These are phyloP conservation scores for Tylopilus sp. DNA, from an alignment of 768 basidiomycete species.

Conservation along the genomic window DNA sequence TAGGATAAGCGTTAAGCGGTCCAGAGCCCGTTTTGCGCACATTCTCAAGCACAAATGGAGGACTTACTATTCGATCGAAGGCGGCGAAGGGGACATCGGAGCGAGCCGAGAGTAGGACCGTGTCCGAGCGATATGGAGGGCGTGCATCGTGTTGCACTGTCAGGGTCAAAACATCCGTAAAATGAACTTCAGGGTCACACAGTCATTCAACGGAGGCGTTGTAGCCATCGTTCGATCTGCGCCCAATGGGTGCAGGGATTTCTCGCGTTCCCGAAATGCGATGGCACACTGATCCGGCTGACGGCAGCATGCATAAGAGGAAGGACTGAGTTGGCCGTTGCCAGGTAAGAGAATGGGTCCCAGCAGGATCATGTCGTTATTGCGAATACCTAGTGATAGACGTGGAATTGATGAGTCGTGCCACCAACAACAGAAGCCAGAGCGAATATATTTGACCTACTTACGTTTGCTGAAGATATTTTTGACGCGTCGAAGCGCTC, in stretches of 20 bases:
- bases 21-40: background rate
- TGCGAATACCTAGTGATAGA: conserved; percentile 12
- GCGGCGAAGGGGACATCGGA: background rate
- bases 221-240: background rate
- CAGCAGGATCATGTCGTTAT: background rate
- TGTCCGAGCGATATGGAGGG: conserved; percentile 11
- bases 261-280: background rate
- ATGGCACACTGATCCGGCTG: conserved; percentile 6
- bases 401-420: conserved; percentile 11
- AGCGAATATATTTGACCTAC: background rate
- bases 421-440: background rate
- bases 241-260: conserved; percentile 1
- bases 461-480: background rate
- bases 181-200: conserved; percentile 12
- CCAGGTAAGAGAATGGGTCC: background rate
- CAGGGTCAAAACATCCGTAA: conserved; percentile 7
- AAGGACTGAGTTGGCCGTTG: background rate
- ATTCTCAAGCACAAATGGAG: background rate
- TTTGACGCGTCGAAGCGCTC: background rate
- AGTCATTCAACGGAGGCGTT: conserved; percentile 3
- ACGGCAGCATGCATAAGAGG: background rate
- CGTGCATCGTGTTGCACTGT: background rate
- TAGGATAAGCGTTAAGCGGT: background rate
- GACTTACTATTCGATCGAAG: background rate
- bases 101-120: conserved; percentile 6